phyloP scores from a whole-genome alignment of 2,329 filamentous ascomycete genomes.

The Fusarium anthophilum region DNA sequence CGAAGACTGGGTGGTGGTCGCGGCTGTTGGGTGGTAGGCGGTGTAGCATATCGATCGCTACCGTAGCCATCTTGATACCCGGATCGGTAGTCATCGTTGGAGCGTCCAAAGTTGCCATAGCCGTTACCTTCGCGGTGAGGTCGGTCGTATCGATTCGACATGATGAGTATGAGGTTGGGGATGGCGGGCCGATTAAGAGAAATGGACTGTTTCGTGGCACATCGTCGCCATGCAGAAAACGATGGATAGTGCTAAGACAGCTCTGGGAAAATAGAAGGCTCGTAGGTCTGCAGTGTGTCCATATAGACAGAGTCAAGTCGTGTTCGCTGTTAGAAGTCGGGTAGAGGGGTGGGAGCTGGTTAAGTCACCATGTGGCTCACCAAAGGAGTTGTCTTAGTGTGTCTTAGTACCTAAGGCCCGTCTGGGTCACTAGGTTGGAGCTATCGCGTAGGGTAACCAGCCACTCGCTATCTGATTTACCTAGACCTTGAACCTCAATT shows the following conservation, averaged over 20 bases:
- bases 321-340: conserved; percentile 5
- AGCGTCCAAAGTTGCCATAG: conserved; percentile 55
- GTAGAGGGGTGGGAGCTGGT: conserved; percentile 27
- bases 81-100: conserved; percentile 57
- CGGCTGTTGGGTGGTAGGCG: conserved; percentile 44
- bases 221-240: conserved; percentile 26
- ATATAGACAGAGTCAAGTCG: not conserved
- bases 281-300: not conserved
- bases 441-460: not conserved
- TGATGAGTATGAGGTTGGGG: conserved; percentile 43
- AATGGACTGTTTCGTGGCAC: conserved; percentile 26
- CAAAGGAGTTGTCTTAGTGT: not conserved
- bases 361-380: conserved; percentile 15
- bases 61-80: conserved; percentile 52
- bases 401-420: not conserved
- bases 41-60: conserved; percentile 54
- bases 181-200: conserved; percentile 28
- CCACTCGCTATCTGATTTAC: not conserved
- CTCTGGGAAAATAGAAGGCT: not conserved
- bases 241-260: not conserved
- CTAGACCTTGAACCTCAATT: not conserved
- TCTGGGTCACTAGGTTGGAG: not conserved
- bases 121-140: conserved; percentile 53
- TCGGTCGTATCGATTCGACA: conserved; percentile 62
- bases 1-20: conserved; percentile 44